Base-by-base conservation (phyloP, 2,329 filamentous ascomycete species). In the Sporothrix globosa region DNA sequence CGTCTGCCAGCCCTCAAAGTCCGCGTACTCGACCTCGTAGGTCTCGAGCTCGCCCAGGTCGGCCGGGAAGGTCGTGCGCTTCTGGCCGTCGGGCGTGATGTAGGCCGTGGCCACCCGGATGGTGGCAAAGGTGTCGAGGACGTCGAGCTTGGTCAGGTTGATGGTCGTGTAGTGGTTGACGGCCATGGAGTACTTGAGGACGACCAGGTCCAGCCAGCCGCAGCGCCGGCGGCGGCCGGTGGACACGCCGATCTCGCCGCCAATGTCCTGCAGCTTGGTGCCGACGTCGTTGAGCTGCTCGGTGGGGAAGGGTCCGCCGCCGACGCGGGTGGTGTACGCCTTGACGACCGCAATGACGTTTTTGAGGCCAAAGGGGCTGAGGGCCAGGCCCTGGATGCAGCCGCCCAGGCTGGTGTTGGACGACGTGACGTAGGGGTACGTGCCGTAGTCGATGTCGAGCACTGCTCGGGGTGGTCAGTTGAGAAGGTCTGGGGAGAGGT, bases 51-150 rank as follows among this genome's bases (percentile, higher is more conserved):
- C 71, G 66, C 56, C 65, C 19, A 88, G 83, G 75, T 91, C 86
- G 9, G 89, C 88, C 4, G 86, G 91, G 84, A 91, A 92, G 14
- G 84, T 87, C 21, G 86, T 82, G 13, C 91, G 79, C 69, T 82
- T 80, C 76, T 85, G 77, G 56, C 80, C 81, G 0, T 80, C 81
- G 53, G 80, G 77, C 68, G 83, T 78, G 75, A 84, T 84, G 81
- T 97, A 97, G 2, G 87, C 88, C 17, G 91, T 87, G 21, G 91
- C 91, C 67, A 92, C 84, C 70, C 93, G 91, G 80, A 96, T 86
- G 76, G 88, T 89, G 11, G 87, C 83, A 78, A 97, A 93, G 44
- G 87, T 87, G 77, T 93, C 91, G 19, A 93, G 84, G 50, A 93
- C 85, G 75, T 92, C 90, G 27, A 92, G 70, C 75, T 87, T 88